Evolutionary conservation across 179 eudicot genomes (phyloP).

Genomic region (Nepenthes alata): DNA sequence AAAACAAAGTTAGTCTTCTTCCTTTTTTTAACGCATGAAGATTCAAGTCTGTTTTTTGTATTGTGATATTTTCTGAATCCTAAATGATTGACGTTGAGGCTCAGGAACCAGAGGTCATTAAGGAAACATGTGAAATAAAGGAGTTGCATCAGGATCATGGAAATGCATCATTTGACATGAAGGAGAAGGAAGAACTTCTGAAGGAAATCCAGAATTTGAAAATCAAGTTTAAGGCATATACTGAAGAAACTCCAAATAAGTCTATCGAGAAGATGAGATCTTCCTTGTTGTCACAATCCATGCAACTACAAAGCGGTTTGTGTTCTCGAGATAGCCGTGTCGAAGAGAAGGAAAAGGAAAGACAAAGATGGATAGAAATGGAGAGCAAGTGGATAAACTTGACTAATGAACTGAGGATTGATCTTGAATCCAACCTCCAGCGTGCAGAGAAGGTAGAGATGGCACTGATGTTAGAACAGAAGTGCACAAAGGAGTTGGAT

Average conservation of each 20-base stretch:
- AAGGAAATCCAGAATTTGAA: constrained; percentile 57
- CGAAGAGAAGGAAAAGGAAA: constrained; percentile 78
- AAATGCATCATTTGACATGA: constrained; percentile 26
- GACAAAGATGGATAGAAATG: constrained; percentile 88
- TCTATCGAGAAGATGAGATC: constrained; percentile 56
- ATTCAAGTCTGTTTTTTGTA: background rate
- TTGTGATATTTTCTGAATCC: no score
- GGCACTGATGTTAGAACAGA: constrained; percentile 67
- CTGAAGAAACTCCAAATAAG: constrained; percentile 32
- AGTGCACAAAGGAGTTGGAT: constrained; percentile 63
- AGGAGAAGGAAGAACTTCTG: constrained; percentile 76
- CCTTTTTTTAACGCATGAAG: background rate
- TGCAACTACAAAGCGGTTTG: constrained; percentile 57
- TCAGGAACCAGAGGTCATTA: constrained; percentile 35
- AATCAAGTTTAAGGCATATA: constrained; percentile 40
- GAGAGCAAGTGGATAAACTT: constrained; percentile 93
- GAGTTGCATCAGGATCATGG: constrained; percentile 12
- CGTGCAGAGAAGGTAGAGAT: constrained; percentile 55
- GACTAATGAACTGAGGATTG: constrained; percentile 78
- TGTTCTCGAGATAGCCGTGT: constrained; percentile 27
- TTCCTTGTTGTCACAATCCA: constrained; percentile 62
- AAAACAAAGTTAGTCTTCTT: constrained; percentile 32
- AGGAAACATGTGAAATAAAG: constrained; percentile 46
- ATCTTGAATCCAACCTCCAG: constrained; percentile 59
- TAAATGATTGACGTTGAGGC: constrained; percentile 21